A percentile compares a stretch with the other conserved stretches of the same genome.
These are phyloP conservation scores for Pestalotiopsis sp. DNA, from an alignment of 2,329 filamentous ascomycete species.

Conservation along the genomic window DNA sequence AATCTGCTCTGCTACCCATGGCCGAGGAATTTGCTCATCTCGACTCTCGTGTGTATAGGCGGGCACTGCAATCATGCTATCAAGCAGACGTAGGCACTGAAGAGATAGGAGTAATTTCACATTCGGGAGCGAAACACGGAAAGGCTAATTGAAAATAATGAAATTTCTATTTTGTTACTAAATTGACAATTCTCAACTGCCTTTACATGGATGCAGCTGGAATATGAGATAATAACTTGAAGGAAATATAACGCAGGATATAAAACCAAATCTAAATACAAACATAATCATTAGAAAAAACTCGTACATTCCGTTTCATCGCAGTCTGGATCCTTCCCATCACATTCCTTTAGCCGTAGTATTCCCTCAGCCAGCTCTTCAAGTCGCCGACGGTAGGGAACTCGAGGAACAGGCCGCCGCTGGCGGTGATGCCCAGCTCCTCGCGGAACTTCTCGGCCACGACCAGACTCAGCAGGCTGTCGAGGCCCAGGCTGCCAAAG, in stretches of 20 bases:
- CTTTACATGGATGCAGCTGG: too few relatives aligned
- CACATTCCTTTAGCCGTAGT: conserved; percentile 15
- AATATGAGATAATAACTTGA: neutral
- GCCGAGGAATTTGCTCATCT: too few relatives aligned
- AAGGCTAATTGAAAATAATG: too few relatives aligned
- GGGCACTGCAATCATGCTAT: too few relatives aligned
- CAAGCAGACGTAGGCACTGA: too few relatives aligned
- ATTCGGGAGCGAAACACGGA: too few relatives aligned
- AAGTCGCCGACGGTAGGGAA: conserved; percentile 34
- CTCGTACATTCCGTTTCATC: neutral
- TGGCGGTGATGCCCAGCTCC: conserved; percentile 27
- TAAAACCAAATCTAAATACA: neutral
- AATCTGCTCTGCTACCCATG: too few relatives aligned
- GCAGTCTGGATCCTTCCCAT: neutral
- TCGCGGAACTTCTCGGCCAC: conserved; percentile 35
- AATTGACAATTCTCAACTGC: too few relatives aligned
- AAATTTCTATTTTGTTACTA: too few relatives aligned
- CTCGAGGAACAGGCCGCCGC: conserved; percentile 33
- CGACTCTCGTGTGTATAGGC: too few relatives aligned
- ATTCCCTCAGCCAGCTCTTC: conserved; percentile 27
- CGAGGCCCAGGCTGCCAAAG: conserved; percentile 37
- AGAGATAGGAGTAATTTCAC: too few relatives aligned
- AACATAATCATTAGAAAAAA: neutral
- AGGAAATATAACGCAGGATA: neutral
- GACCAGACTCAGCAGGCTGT: conserved; percentile 36